A percentile compares a stretch with the other conserved stretches of the same genome.
Evolutionary conservation across 2,329 filamentous ascomycete species (phyloP).

Genomic region (Sporothrix brasiliensis): DNA sequence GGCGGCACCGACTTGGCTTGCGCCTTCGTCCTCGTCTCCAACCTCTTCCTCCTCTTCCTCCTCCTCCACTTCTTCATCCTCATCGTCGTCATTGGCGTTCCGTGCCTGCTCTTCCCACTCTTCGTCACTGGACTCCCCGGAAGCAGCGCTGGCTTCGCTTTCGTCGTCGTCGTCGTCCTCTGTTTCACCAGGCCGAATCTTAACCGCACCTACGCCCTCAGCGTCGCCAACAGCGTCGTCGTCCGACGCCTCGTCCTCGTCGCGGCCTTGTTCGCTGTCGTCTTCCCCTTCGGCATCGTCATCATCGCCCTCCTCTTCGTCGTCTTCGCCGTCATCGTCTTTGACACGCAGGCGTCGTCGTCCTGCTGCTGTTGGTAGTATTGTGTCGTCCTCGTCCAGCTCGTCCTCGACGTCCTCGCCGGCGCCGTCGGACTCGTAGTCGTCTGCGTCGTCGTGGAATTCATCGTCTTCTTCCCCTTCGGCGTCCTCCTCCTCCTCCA

Average conservation of each 20-base stretch:
- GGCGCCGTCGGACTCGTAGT: conserved; percentile 39
- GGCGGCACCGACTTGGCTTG: conserved; percentile 76
- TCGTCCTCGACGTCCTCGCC: conserved; percentile 41
- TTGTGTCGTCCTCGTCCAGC: conserved; percentile 37
- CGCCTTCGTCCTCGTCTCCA: conserved; percentile 63
- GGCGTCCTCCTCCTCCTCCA: conserved; percentile 39
- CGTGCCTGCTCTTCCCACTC: conserved; percentile 63
- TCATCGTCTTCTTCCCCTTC: conserved; percentile 43
- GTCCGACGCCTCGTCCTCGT: conserved; percentile 39
- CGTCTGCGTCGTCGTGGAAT: conserved; percentile 42
- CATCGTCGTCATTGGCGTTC: conserved; percentile 51
- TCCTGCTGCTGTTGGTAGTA: conserved; percentile 33
- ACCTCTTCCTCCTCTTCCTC: conserved; percentile 69
- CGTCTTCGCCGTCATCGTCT: conserved; percentile 40
- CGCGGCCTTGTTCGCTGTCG: conserved; percentile 41
- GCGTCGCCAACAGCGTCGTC: conserved; percentile 52
- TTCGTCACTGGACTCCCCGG: conserved; percentile 53
- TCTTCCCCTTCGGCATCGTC: conserved; percentile 42
- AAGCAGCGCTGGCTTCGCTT: conserved; percentile 47
- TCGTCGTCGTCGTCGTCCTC: conserved; percentile 52
- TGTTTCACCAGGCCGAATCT: conserved; percentile 57
- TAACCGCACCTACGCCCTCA: conserved; percentile 61
- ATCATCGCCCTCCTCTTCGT: conserved; percentile 41
- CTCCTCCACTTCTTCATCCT: conserved; percentile 66
- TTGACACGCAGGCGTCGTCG: conserved; percentile 36